phyloP scores from a whole-genome alignment of 2,329 filamentous ascomycete genomes.

The Aspergillus piperis region DNA sequence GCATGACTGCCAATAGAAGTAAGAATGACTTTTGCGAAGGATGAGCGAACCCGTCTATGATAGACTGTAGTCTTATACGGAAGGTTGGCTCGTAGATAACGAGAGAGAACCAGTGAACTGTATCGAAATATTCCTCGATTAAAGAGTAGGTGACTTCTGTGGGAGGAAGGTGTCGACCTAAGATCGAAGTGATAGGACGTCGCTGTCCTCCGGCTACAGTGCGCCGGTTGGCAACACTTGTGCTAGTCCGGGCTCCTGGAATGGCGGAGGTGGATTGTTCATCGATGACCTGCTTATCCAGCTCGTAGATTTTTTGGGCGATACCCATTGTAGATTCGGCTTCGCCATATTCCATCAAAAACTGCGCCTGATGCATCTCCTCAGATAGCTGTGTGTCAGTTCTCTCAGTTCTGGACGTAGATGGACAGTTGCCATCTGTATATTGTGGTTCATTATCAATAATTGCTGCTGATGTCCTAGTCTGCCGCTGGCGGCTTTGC shows the following conservation, averaged over 20 bases:
- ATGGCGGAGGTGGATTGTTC: slow-evolving; percentile 38
- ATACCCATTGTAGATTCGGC: slow-evolving; percentile 41
- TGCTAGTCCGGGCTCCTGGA: slow-evolving; percentile 27
- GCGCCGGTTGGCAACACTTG: slow-evolving; percentile 2
- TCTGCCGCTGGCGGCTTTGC: too few relatives aligned
- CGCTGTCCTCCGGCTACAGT: slow-evolving; percentile 14
- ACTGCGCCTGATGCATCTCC: not conserved
- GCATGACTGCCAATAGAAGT: slow-evolving; percentile 39
- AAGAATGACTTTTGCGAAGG: slow-evolving; percentile 41
- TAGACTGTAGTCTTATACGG: slow-evolving; percentile 33
- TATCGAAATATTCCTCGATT: slow-evolving; percentile 45
- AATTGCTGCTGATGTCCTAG: too few relatives aligned
- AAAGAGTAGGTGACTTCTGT: slow-evolving; percentile 32
- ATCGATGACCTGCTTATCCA: slow-evolving; percentile 30
- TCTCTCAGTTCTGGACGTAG: not conserved
- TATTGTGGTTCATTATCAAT: too few relatives aligned
- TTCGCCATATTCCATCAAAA: slow-evolving; percentile 27
- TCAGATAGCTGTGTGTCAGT: not conserved
- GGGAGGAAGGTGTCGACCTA: slow-evolving; percentile 34
- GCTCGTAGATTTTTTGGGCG: slow-evolving; percentile 34
- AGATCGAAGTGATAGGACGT: slow-evolving; percentile 27
- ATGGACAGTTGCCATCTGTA: not conserved
- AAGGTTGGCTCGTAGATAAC: slow-evolving; percentile 47
- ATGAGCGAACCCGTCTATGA: slow-evolving; percentile 37
- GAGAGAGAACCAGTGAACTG: slow-evolving; percentile 50